Base-by-base conservation (phyloP, 176 grass and related monocot genomes). In the Rhynchospora tenuis region DNA sequence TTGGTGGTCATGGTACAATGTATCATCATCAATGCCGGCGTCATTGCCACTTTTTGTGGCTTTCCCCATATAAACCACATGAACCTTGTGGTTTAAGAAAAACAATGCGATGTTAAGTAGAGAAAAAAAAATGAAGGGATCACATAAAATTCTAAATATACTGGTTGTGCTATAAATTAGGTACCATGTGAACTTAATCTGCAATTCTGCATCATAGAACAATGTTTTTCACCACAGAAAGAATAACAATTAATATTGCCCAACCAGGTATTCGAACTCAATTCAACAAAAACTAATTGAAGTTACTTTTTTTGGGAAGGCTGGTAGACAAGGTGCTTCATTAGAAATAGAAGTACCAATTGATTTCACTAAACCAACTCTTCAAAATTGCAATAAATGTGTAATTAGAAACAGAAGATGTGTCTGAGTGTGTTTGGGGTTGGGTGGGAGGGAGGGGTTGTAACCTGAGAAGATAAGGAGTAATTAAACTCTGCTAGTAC, bases 21-120 rank as follows among this genome's bases (percentile, higher is more conserved):
- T 64, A 66, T 89, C 81, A 73, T 89, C 83, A 27, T 55, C 8
- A 0, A 2, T 70, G 16, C 50, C 44, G 6, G 23, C 0, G 27
- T 68, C 75, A 20, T 24, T 80, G 60, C 17, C 19, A 6, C 64
- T 64, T 31, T 52, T 60, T 27, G 59, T n/a, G 52, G 45, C 84
- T 46, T 79, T 86, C 69, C 91, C 91, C 91, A 93, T 93, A 73
- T 93, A 93, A 54, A 93, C 89, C 27, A 93, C 86, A 71, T 87
- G 87, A 47, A 90, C 84, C 91, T 93, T 57, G 33, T 44, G 0
- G 50, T 27, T n/a, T 64, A 24, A n/a, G n/a, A 80, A 81, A 61
- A 17, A 72, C 4, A 55, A 72, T 26, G 19, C 73, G n/a, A 13
- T 31, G 15, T 81, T 23, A 52, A 46, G 15, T 33, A n/a, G 27